A percentile compares a stretch with the other conserved stretches of the same genome.
Conservation (phyloP, 164 flowering plant genomes). For the Chimonanthus salicifolius region DNA sequence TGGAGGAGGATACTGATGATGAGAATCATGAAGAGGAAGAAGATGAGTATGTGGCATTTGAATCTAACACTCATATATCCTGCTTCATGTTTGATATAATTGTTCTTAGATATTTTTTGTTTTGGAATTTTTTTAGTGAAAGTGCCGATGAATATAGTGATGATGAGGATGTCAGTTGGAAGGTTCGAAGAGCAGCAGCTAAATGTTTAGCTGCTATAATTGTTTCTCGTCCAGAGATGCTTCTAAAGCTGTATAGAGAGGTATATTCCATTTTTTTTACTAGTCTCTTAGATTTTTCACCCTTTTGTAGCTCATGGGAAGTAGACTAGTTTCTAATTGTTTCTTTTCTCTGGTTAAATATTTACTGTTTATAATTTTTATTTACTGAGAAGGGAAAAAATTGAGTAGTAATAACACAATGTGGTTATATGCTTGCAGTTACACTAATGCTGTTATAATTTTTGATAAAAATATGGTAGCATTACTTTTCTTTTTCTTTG, state of each 20-base stretch:
- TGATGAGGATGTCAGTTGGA: conserved; percentile 99
- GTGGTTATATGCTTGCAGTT: background rate
- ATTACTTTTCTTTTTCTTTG: background rate
- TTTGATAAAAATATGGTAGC: background rate
- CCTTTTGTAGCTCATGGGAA: background rate
- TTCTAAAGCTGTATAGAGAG: conserved; percentile 75
- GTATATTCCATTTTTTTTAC: conserved; percentile 25
- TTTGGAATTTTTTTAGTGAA: conserved; percentile 49
- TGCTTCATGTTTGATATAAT: background rate
- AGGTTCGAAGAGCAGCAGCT: conserved; percentile 97
- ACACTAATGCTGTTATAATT: background rate
- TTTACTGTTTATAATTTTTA: background rate
- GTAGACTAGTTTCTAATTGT: background rate
- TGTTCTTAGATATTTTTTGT: background rate
- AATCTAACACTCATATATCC: background rate
- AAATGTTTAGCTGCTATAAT: conserved; percentile 94
- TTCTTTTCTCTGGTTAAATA: background rate
- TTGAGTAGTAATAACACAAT: background rate
- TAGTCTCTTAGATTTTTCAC: background rate
- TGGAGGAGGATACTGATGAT: conserved; percentile 98
- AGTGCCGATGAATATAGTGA: conserved; percentile 96
- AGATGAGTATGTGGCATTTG: conserved; percentile 67
- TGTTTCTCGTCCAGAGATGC: conserved; percentile 98
- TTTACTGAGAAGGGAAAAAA: background rate
- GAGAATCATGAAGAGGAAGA: conserved; percentile 84